These are phyloP conservation scores for Yamadazyma sp. DNA, from an alignment of 1,139 yeast genomes.

Conservation along the genomic window DNA sequence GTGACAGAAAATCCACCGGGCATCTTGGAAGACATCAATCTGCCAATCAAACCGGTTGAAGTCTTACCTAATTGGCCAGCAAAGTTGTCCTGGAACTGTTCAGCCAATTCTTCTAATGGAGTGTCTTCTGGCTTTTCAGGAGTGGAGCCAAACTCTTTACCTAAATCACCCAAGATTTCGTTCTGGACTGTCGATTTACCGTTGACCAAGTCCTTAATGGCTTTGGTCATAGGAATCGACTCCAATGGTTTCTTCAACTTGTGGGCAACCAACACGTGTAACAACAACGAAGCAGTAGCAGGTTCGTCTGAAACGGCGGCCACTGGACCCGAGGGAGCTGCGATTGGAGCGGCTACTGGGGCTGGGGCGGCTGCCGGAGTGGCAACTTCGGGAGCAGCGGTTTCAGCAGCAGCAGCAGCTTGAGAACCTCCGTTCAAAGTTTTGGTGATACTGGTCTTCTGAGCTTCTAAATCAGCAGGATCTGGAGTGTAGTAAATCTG, in stretches of 20 bases:
- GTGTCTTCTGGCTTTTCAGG: constrained; percentile 99
- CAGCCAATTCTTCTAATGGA: constrained; percentile 93
- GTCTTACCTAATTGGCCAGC: constrained; percentile 90
- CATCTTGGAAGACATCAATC: constrained; percentile 95
- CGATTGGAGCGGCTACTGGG: constrained; percentile 53
- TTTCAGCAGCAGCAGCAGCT: constrained; percentile 19
- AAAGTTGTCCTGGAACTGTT: constrained; percentile 88
- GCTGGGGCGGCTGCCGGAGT: constrained; percentile 48
- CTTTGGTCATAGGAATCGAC: constrained; percentile 82
- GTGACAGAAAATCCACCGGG: constrained; percentile 98
- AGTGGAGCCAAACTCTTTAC: constrained; percentile 95
- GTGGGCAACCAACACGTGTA: constrained; percentile 92
- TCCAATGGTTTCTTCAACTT: constrained; percentile 89
- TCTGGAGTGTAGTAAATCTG: constrained; percentile 96
- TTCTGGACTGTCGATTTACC: constrained; percentile 98
- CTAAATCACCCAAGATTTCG: constrained; percentile 96
- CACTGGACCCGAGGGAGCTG: constrained; percentile 71
- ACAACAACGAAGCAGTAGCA: constrained; percentile 74
- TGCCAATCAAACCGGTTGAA: constrained; percentile 81
- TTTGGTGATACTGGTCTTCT: constrained; percentile 28
- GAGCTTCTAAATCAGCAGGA: constrained; percentile 55
- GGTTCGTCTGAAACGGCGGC: constrained; percentile 88
- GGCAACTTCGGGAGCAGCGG: constrained; percentile 40
- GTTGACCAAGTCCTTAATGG: constrained; percentile 94
- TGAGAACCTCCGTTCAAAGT: constrained; percentile 19